Percentiles rank a stretch among this genome's conserved stretches.
Evolutionary conservation across 164 flowering plant genomes (phyloP).

Genomic region (Dillenia turbinata): DNA sequence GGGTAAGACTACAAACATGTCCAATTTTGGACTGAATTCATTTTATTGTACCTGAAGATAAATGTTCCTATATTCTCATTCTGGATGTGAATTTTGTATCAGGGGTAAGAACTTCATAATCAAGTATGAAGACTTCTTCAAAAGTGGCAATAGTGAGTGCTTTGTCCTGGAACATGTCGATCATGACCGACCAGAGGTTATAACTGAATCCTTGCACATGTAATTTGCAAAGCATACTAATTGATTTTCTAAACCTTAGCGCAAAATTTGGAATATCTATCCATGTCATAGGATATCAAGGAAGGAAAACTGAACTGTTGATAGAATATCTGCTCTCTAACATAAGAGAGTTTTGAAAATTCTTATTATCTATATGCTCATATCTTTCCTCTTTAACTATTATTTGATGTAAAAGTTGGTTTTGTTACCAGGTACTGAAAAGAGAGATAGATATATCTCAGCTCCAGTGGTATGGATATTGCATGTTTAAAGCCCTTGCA

Average conservation of each 20-base stretch:
- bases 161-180: slow-evolving; percentile 82
- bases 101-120: slow-evolving; percentile 87
- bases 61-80: not conserved
- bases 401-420: slow-evolving; percentile 4
- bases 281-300: no score
- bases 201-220: not conserved
- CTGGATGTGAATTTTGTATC: slow-evolving; percentile 1
- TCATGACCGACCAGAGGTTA: slow-evolving; percentile 97
- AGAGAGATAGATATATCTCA: slow-evolving; percentile 66
- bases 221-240: no score
- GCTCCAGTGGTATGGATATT: slow-evolving; percentile 90
- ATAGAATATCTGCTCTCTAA: no score
- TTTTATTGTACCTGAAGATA: not conserved
- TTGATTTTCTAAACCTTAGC: no score
- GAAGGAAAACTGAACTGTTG: no score
- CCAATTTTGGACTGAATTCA: not conserved
- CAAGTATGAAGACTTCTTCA: slow-evolving; percentile 71
- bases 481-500: slow-evolving; percentile 89
- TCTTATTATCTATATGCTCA: not conserved
- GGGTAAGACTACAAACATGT: slow-evolving; percentile 47
- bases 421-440: slow-evolving; percentile 54
- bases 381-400: slow-evolving; percentile 2
- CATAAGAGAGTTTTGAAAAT: no score
- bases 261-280: no score
- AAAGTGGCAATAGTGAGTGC: slow-evolving; percentile 57